Evolutionary conservation across 805 yeast genomes (phyloP), one percentile per base, ranked within the genome.

Genomic region (Sporopachydermia lactativora): DNA sequence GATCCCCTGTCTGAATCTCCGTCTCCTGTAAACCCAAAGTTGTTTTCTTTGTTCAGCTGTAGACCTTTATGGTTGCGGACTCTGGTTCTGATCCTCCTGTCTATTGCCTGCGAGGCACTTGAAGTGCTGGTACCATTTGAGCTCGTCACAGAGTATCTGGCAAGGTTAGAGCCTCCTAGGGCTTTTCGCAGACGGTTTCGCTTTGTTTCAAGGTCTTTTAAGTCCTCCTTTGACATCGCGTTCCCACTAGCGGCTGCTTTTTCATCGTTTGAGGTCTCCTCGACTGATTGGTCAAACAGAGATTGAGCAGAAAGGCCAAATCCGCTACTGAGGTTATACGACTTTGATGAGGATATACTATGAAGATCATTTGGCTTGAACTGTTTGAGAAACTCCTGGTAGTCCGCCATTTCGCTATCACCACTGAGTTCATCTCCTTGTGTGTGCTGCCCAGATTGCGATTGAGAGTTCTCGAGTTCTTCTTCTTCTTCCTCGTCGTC

Each of bases 401-500:
- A 8, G 31, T 24, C 31, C 31, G n/a, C 8, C n/a, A 8, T 24
- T 24, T 24, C 31, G 31, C n/a, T 24, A 24, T 24, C 31, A 8
- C n/a, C 31, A n/a, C n/a, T 8, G n/a, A 8, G 13, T 24, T 24
- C n/a, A 8, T 24, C 31, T 24, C n/a, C 31, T 24, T 24, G 13
- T 24, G 31, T 24, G 8, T 24, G 31, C n/a, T 24, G 31, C n/a
- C n/a, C 31, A 24, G 31, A 24, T 24, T n/a, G 31, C 31, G n/a
- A 8, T n/a, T n/a, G n/a, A n/a, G n/a, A n/a, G n/a, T n/a, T n/a
- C n/a, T 24, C 31, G 8, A 8, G 13, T 24, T 24, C 31, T 24
- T 24, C 31, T 24, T 24, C 31, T 24, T 24, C n/a, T 24, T 24
- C 31, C 13, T 24, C 31, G 13, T 24, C 31, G 8, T 24, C 31